Percentiles rank a stretch among this genome's conserved stretches.
These are phyloP conservation scores for Sphaerostilbella broomeana DNA, from an alignment of 2,329 filamentous ascomycete species.

Conservation along the genomic window DNA sequence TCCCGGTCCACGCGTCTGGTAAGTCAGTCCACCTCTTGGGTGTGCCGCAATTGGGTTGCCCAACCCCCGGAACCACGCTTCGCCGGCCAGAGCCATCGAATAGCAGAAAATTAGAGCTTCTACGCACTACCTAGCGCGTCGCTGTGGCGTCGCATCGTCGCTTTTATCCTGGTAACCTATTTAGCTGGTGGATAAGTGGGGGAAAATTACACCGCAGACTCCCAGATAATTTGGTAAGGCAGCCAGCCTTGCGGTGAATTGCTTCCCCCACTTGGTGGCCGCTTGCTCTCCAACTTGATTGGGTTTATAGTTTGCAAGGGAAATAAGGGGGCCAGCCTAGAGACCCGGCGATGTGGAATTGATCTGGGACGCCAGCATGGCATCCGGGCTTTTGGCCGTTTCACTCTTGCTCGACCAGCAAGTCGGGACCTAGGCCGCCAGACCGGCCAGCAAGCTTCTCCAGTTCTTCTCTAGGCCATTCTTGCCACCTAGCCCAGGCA, in stretches of 20 bases:
- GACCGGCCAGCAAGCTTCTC: conserved; percentile 8
- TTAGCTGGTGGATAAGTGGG: no score
- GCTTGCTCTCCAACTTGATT: conserved; percentile 4
- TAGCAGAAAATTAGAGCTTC: conserved; percentile 13
- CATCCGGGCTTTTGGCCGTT: conserved; percentile 9
- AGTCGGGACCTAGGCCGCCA: conserved; percentile 9
- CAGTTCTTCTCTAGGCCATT: conserved; percentile 10
- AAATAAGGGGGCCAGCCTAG: conserved; percentile 7
- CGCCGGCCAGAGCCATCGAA: conserved; percentile 1
- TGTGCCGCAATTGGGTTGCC: no score
- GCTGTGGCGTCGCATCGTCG: conserved; percentile 14
- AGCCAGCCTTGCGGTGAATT: no score
- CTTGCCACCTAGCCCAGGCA: no score
- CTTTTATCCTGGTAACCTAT: no score
- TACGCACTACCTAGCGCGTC: conserved; percentile 6
- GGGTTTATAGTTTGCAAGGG: no score
- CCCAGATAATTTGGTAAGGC: no score
- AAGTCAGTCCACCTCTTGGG: conserved; percentile 6
- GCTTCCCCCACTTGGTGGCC: no score
- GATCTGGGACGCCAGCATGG: conserved; percentile 14
- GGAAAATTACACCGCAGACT: no score
- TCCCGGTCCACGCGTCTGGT: conserved; percentile 4
- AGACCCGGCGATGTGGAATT: conserved; percentile 17
- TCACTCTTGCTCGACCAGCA: conserved; percentile 12
- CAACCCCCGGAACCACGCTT: not conserved